phyloP scores from a whole-genome alignment of 2,329 filamentous ascomycete species.

The Verticillium nonalfalfae region DNA sequence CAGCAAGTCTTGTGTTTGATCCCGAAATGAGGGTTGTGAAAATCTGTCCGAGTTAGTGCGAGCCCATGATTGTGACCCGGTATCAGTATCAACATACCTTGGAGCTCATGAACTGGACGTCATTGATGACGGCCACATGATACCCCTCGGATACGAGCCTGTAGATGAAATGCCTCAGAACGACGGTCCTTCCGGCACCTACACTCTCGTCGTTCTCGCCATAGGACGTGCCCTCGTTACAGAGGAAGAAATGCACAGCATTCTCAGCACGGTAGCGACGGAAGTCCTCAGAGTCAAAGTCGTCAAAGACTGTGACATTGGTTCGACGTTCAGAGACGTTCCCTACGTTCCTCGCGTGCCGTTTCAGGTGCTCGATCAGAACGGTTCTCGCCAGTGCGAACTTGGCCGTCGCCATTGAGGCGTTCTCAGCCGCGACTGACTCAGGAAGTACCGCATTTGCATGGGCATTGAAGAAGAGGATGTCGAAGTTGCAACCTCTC shows the following conservation, averaged over 20 bases:
- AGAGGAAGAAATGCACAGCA: slow-evolving; percentile 61
- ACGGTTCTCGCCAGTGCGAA: slow-evolving; percentile 57
- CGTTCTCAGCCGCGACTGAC: slow-evolving; percentile 16
- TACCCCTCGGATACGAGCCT: slow-evolving; percentile 48
- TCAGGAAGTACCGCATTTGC: slow-evolving; percentile 49
- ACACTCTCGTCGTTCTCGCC: neutral
- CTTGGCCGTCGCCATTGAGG: slow-evolving; percentile 26
- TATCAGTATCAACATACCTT: slow-evolving; percentile 35
- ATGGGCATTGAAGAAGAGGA: slow-evolving; percentile 61
- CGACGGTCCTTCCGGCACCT: slow-evolving; percentile 1
- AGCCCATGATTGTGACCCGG: neutral
- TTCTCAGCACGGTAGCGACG: slow-evolving; percentile 43
- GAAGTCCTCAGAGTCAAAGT: slow-evolving; percentile 43
- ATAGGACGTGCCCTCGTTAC: slow-evolving; percentile 50
- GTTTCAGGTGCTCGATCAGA: slow-evolving; percentile 56
- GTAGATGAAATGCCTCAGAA: slow-evolving; percentile 41
- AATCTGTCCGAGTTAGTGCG: neutral
- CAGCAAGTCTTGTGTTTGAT: neutral
- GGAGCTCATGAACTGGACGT: slow-evolving; percentile 55
- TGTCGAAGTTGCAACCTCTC: slow-evolving; percentile 63
- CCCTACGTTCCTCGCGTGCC: slow-evolving; percentile 1
- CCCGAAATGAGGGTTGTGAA: neutral
- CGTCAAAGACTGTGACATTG: slow-evolving; percentile 36
- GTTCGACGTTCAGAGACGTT: neutral
- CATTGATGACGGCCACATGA: slow-evolving; percentile 59